phyloP scores from a whole-genome alignment of 805 yeast genomes.

The Cyberlindnera mycetangii region DNA sequence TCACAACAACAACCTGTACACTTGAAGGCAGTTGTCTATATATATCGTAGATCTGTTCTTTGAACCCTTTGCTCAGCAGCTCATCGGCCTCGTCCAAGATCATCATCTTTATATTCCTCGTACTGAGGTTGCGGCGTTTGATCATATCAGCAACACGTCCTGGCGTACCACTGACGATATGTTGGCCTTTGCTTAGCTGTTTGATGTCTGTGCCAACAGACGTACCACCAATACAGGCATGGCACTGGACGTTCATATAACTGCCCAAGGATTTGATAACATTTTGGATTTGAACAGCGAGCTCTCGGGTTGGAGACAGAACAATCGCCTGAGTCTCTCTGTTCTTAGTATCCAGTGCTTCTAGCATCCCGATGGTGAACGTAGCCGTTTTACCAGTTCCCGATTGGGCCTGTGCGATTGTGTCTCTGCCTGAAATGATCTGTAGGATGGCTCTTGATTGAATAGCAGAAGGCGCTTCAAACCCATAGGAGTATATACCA shows the following conservation, averaged over 20 bases:
- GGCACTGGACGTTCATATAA: constrained; percentile 80
- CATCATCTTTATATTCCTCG: constrained; percentile 80
- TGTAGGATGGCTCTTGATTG: constrained; percentile 97
- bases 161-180: constrained; percentile 95
- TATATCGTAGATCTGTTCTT: constrained; percentile 91
- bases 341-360: constrained; percentile 71
- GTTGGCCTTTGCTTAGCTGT: constrained; percentile 74
- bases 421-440: constrained; percentile 91
- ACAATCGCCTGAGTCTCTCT: constrained; percentile 86
- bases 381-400: constrained; percentile 99
- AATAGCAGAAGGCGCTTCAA: constrained; percentile 95
- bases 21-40: constrained; percentile 79
- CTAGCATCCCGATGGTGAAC: constrained; percentile 89
- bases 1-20: constrained; percentile 89
- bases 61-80: constrained; percentile 87
- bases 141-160: constrained; percentile 93
- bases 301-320: constrained; percentile 93
- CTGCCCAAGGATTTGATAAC: constrained; percentile 86
- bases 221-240: constrained; percentile 94
- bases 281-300: constrained; percentile 88
- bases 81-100: constrained; percentile 98
- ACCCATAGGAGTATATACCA: constrained; percentile 85
- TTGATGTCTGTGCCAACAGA: constrained; percentile 78
- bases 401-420: constrained; percentile 97
- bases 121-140: constrained; percentile 70